Base-by-base conservation (phyloP, 2,329 filamentous ascomycete species). In the Venturia effusa region DNA sequence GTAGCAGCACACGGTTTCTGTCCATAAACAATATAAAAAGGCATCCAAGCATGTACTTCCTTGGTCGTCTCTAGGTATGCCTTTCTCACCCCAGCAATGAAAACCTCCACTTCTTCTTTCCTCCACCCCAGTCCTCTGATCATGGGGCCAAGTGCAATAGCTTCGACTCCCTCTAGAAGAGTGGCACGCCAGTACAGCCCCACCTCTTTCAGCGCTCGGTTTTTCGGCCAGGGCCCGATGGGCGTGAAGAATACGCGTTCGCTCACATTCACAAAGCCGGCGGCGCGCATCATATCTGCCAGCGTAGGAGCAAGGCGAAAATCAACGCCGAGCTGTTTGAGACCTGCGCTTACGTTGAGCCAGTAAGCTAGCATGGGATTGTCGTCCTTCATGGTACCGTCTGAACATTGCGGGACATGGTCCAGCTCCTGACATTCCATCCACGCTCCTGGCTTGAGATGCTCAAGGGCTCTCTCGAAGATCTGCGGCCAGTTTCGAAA, bases 401-500 rank as follows among this genome's bases (percentile, higher is more conserved):
- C 75, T 51, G 79, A 76, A 63, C 75, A 79, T 39, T 48, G 61
- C 15, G 61, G 61, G 19, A 63, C 45, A 19, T 63, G 61, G 19
- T 63, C 61, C 17, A 63, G 19, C 34, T 64, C 63, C 30, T 64
- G 78, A 22, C 81, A 67, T 66, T 82, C 80, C 22, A 82, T 70
- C 73, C 77, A 82, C 7, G 79, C 80, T 17, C 78, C 79, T 0
- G 79, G 79, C 48, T 74, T 17, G 27, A 67, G 69, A 64, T 63
- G 61, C 24, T 78, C 72, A 63, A 81, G 79, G 8, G 83, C 75
- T 40, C 79, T 77, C 34, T 77, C 71, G 27, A 84, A 71, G 64
- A 86, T 74, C 15, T 74, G 73, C 1, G 73, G 71, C 72, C 84
- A 85, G 67, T 87, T 76, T 13, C 78, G 76, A 60, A 88, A 77